These are phyloP conservation scores for Penicillium pulvis DNA, from an alignment of 495 filamentous ascomycete genomes.

Conservation along the genomic window DNA sequence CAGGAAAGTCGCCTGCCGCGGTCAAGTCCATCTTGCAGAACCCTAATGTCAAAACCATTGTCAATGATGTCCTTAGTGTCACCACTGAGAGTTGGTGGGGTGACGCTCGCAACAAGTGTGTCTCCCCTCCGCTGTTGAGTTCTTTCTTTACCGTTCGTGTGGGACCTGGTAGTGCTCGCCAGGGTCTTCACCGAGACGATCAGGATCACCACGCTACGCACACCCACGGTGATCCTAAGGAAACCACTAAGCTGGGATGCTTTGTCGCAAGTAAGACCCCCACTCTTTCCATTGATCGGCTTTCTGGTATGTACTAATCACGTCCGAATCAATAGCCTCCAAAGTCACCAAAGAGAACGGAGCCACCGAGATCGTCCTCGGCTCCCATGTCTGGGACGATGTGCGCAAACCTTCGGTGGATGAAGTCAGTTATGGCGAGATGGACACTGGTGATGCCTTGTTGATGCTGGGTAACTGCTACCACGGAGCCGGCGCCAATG, in stretches of 20 bases:
- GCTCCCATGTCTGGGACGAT: constrained; percentile 40
- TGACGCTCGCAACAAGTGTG: background rate
- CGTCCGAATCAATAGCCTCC: background rate
- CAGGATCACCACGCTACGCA: background rate
- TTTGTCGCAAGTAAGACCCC: background rate
- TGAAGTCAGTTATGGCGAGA: constrained; percentile 28
- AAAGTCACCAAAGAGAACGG: constrained; percentile 40
- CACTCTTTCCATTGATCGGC: background rate
- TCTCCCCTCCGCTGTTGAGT: background rate
- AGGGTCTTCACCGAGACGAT: background rate
- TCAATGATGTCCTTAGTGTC: background rate
- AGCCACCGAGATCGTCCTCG: constrained; percentile 48
- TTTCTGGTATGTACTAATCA: background rate
- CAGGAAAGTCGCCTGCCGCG: background rate
- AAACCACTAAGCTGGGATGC: background rate
- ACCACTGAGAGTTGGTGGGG: background rate
- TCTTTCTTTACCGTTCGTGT: background rate
- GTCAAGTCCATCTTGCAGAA: background rate
- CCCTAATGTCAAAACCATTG: background rate
- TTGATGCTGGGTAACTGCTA: constrained; percentile 35
- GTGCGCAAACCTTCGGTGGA: constrained; percentile 26
- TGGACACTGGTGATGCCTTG: constrained; percentile 34
- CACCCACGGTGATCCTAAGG: background rate
- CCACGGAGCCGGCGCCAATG: constrained; percentile 40
- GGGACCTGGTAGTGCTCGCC: background rate